A percentile compares a stretch with the other conserved stretches of the same genome.
Conservation (phyloP, 768 basidiomycete genomes). For the Kwoniella mangroviensis region DNA sequence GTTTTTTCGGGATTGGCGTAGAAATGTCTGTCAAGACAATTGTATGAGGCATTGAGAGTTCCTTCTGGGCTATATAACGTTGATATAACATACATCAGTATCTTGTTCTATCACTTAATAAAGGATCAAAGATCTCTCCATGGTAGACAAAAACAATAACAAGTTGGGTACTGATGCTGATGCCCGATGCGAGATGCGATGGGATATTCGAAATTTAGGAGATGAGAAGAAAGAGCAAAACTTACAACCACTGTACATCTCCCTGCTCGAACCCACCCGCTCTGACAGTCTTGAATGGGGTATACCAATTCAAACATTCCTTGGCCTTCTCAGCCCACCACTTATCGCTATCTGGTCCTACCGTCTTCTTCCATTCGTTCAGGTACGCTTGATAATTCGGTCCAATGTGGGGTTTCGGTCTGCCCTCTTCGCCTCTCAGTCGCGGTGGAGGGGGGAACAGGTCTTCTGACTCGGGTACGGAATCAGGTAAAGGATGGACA, state of each 20-base stretch:
- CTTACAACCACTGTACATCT: constrained; percentile 84
- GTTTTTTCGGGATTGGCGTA: constrained; percentile 83
- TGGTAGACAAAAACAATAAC: too few species aligned
- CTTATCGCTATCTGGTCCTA: constrained; percentile 76
- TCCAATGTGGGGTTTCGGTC: constrained; percentile 75
- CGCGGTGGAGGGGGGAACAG: constrained; percentile 78
- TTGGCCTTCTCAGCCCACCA: constrained; percentile 86
- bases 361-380: constrained; percentile 68
- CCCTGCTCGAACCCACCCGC: constrained; percentile 81
- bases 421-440: constrained; percentile 64
- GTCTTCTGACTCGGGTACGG: constrained; percentile 39
- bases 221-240: constrained; percentile 4
- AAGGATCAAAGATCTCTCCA: background rate
- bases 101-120: background rate
- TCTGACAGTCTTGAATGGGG: constrained; percentile 84
- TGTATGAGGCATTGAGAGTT: constrained; percentile 88
- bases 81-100: background rate
- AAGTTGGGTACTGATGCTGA: too few species aligned
- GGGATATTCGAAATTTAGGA: too few species aligned
- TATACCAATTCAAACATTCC: constrained; percentile 81
- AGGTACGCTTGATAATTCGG: constrained; percentile 78
- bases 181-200: too few species aligned
- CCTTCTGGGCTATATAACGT: constrained; percentile 71
- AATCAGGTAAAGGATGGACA: constrained; percentile 44
- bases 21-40: constrained; percentile 96